phyloP scores from a whole-genome alignment of 192 early-diverging fungal species.

The Coemansia sp. region DNA sequence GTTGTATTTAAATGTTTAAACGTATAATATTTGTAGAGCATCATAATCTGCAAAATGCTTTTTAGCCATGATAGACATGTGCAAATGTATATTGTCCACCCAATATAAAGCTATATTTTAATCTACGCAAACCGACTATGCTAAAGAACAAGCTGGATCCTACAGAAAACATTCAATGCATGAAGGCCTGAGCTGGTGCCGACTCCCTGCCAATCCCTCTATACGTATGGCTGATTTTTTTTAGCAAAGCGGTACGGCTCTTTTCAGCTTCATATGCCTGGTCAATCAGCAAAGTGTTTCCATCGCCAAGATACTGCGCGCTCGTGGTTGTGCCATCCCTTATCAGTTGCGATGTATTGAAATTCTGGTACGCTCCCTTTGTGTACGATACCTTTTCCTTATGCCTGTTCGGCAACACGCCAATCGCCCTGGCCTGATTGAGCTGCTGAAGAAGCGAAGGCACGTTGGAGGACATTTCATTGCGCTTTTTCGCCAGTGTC shows the following conservation, averaged over 20 bases:
- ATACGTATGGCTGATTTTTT: slow-evolving; percentile 41
- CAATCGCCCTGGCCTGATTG: slow-evolving; percentile 27
- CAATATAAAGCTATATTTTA: neutral
- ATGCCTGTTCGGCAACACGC: slow-evolving; percentile 28
- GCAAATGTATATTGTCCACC: no score
- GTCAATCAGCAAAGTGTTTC: slow-evolving; percentile 49
- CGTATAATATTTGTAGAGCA: neutral
- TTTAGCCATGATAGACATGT: no score
- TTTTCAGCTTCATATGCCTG: slow-evolving; percentile 46
- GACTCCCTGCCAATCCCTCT: slow-evolving; percentile 40
- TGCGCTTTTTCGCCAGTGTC: slow-evolving; percentile 21
- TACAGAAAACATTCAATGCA: slow-evolving; percentile 6
- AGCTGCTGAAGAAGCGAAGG: slow-evolving; percentile 53
- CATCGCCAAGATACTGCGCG: slow-evolving; percentile 43
- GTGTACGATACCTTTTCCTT: slow-evolving; percentile 35
- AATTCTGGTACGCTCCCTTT: slow-evolving; percentile 47
- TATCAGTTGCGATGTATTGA: slow-evolving; percentile 11
- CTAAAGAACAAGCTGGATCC: neutral
- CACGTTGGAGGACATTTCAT: slow-evolving; percentile 32
- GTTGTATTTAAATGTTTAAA: neutral
- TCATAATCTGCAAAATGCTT: neutral
- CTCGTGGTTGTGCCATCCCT: slow-evolving; percentile 20
- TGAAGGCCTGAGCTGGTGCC: slow-evolving; percentile 36
- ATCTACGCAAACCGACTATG: neutral
- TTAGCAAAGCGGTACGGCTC: slow-evolving; percentile 34